Evolutionary conservation across 768 basidiomycete species (phyloP), one percentile per base, ranked within the genome.

Genomic region (Rhodotorula graminis): DNA sequence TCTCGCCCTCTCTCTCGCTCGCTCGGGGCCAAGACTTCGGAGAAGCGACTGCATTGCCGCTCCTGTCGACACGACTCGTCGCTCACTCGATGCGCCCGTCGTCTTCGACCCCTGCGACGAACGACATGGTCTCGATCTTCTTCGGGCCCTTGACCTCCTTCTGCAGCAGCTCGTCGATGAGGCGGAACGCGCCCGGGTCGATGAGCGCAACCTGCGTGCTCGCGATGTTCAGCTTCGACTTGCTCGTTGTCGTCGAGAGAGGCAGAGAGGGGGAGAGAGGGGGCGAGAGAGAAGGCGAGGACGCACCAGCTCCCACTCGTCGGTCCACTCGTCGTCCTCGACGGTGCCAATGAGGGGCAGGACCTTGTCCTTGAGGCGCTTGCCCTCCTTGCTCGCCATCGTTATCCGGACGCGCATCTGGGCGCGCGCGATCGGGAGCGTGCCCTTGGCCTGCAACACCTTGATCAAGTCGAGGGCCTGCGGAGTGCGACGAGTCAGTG

Each of bases 391-490:
- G 10, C 77, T 80, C 2, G 93, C 90, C 80, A 97, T 85, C 9
- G 87, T 85, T 29, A 98, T 85, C 47, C 91, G 87, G 11, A 99
- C 86, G 25, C 93, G 87, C 96, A 99, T 98, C 63, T 90, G 85
- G 12, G 94, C 91, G 58, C 94, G 86, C 78, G 95, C 90, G 70
- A 99, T 95, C 1, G 93, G 92, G 19, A 99, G 84, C n/a, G 87
- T 90, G 1, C 90, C 90, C 58, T 89, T 86, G 2, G 87, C 84
- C 78, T 95, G 92, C 31, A 97, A 84, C 27, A 86, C 83, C 78
- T 89, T 91, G 81, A 97, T 89, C 75, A 91, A 90, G 77, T 93
- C 92, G 18, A 92, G 88, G 14, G 93, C 92, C 92, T 93, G 66
- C n/a, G 25, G 46, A 14, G 46, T 47, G 60, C 44, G 23, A 29